Conservation (phyloP, 78 protist species). For the Dictyostelium discoideum region DNA sequence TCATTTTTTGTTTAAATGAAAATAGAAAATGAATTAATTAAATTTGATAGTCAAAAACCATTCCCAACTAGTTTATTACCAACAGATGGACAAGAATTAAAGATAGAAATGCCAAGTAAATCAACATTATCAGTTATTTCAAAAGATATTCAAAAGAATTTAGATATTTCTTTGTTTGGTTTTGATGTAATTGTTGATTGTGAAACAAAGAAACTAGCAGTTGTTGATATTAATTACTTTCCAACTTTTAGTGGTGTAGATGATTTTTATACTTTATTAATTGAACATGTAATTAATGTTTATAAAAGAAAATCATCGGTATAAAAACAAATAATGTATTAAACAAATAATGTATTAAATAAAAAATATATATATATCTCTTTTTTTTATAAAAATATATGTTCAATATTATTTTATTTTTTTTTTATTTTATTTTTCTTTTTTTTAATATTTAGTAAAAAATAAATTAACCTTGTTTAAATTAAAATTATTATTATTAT, state of each 20-base stretch:
- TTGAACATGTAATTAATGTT: constrained; percentile 39
- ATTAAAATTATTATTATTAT: not conserved
- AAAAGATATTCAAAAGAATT: constrained; percentile 33
- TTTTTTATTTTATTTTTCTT: not conserved
- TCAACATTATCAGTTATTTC: constrained; percentile 22
- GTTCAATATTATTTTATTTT: not conserved
- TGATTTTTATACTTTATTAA: constrained; percentile 52
- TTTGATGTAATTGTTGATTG: constrained; percentile 70
- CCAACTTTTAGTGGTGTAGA: constrained; percentile 77
- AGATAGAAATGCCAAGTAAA: constrained; percentile 40
- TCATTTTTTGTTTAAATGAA: too few species aligned
- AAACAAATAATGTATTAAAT: too few species aligned
- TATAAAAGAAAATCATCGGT: constrained; percentile 5
- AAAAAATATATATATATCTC: not conserved
- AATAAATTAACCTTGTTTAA: not conserved
- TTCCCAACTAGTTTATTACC: constrained; percentile 52
- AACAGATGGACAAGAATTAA: not conserved
- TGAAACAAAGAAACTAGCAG: constrained; percentile 20
- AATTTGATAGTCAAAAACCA: constrained; percentile 80
- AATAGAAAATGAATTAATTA: constrained; percentile 43
- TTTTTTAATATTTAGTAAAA: not conserved
- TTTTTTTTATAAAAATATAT: not conserved
- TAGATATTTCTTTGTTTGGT: constrained; percentile 66
- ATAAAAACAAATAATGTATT: not conserved
- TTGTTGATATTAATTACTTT: constrained; percentile 77